phyloP scores from a whole-genome alignment of 306 rosid genomes.

The Lathyrus aphaca region DNA sequence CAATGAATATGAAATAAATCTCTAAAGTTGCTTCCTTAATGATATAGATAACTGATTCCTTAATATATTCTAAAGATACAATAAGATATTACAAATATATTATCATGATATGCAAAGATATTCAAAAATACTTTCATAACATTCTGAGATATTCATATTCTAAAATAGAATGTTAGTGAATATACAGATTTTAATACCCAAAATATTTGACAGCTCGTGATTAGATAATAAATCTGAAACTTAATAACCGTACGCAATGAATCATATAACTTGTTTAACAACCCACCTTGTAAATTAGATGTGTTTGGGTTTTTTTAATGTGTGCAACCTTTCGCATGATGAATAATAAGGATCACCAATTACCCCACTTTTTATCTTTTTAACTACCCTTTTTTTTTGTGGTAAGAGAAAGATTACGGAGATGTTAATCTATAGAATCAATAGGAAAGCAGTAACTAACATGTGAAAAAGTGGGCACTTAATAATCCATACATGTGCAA shows the following conservation, averaged over 20 bases:
- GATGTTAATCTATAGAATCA: constrained; percentile 1
- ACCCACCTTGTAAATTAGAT: constrained; percentile 27
- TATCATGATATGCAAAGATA: constrained; percentile 19
- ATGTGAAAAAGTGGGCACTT: not conserved
- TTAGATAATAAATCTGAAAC: constrained; percentile 5
- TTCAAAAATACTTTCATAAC: constrained; percentile 11
- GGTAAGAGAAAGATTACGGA: not conserved
- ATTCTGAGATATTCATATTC: constrained; percentile 13
- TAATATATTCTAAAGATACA: constrained; percentile 15
- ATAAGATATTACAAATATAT: constrained; percentile 15
- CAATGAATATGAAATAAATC: constrained; percentile 5
- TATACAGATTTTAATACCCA: constrained; percentile 1
- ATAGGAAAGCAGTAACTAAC: constrained; percentile 4
- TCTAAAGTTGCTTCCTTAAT: constrained; percentile 5
- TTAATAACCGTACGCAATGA: constrained; percentile 15
- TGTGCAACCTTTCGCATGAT: constrained; percentile 2
- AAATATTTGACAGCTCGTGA: constrained; percentile 26
- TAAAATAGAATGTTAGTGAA: not conserved
- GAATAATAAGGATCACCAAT: not conserved
- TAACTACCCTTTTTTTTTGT: not conserved
- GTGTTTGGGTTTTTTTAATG: not conserved
- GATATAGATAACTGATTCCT: constrained; percentile 2
- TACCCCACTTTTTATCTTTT: not conserved
- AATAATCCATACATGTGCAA: not conserved
- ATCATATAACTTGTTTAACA: constrained; percentile 18